Evolutionary conservation across 805 yeast genomes (phyloP).

Genomic region (Metschnikowia henanensis): DNA sequence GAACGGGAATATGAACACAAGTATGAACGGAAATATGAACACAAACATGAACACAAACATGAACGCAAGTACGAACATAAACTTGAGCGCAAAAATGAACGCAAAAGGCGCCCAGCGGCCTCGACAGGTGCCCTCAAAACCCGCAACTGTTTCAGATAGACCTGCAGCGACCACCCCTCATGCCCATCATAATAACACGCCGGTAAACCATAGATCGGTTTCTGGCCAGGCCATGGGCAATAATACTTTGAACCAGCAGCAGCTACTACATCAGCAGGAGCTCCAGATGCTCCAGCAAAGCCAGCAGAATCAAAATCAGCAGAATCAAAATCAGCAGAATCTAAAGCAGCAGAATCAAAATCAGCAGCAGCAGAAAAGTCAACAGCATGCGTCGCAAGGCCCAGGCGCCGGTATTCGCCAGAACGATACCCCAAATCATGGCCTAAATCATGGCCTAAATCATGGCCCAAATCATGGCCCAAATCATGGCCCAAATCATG

Average conservation of each 20-base stretch:
- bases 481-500: background rate
- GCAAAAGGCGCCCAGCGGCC: too few relatives aligned
- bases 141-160: background rate
- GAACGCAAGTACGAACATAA: background rate
- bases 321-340: background rate
- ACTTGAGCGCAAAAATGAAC: background rate
- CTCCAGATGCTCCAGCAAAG: conserved; percentile 21
- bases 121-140: too few relatives aligned
- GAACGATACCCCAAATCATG: too few relatives aligned
- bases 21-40: background rate
- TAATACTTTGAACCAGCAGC: conserved; percentile 9
- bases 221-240: background rate
- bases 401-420: background rate
- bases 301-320: conserved; percentile 24
- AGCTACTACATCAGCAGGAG: conserved; percentile 20
- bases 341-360: background rate
- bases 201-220: conserved; percentile 1
- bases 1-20: background rate
- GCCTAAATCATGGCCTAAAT: too few relatives aligned
- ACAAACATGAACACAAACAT: background rate
- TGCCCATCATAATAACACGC: conserved; percentile 13
- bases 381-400: background rate
- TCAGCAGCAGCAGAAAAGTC: background rate
- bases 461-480: too few relatives aligned
- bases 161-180: conserved; percentile 3